Evolutionary conservation across 1,284 basidiomycete genomes (phyloP).

Genomic region (Leucoagaricus sp.): DNA sequence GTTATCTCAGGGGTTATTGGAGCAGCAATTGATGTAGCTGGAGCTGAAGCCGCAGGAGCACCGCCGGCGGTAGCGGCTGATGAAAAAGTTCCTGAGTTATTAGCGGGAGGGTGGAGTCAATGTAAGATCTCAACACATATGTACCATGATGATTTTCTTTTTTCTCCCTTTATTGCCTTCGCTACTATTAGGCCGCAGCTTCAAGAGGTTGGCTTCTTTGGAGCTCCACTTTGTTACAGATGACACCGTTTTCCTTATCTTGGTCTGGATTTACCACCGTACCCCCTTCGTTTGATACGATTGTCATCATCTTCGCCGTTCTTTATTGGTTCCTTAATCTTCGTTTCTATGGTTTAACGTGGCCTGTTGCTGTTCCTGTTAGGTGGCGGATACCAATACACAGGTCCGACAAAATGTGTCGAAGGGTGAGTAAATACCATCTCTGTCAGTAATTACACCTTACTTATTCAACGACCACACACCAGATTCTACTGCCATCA

Average conservation of each 20-base stretch:
- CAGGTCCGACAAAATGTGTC: constrained; percentile 12
- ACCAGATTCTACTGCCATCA: neutral
- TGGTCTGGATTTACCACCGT: neutral
- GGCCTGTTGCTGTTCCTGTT: neutral
- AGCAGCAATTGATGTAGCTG: constrained; percentile 3
- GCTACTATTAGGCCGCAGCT: neutral
- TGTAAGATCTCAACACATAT: neutral
- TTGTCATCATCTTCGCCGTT: neutral
- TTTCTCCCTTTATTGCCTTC: neutral
- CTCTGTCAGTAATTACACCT: neutral
- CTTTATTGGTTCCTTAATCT: neutral
- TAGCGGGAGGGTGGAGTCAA: constrained; percentile 10
- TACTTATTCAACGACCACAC: neutral
- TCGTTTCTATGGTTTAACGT: neutral
- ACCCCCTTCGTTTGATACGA: no score
- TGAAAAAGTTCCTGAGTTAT: neutral
- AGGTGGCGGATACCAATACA: constrained; percentile 14
- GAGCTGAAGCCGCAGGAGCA: neutral
- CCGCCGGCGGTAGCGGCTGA: no score
- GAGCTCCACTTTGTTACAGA: neutral
- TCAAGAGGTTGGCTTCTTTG: neutral
- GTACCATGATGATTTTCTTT: neutral
- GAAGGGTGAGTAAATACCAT: constrained; percentile 4
- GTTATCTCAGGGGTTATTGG: constrained; percentile 3
- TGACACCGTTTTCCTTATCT: neutral